Percentiles rank a stretch among this genome's conserved stretches.
Evolutionary conservation across 106 monocot genomes (phyloP).

Genomic region (Vanilla planifolia): DNA sequence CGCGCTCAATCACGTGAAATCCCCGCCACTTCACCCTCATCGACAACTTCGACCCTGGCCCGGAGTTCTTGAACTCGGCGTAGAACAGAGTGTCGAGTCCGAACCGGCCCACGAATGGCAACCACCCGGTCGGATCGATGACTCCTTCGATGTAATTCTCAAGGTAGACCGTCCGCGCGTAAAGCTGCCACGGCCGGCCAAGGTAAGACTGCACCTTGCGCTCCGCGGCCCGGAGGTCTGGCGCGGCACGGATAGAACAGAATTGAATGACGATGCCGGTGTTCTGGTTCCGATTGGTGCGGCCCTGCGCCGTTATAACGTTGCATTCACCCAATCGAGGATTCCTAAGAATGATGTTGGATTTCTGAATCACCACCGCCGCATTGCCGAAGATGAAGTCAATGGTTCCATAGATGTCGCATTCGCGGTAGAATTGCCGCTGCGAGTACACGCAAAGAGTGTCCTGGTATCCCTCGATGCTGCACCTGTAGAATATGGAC

Average conservation of each 20-base stretch:
- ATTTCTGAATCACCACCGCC: slow-evolving; percentile 58
- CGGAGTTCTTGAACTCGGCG: slow-evolving; percentile 60
- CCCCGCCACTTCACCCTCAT: slow-evolving; percentile 63
- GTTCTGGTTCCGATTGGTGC: slow-evolving; percentile 59
- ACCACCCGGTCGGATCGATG: slow-evolving; percentile 56
- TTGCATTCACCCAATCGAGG: slow-evolving; percentile 50
- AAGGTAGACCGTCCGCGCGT: slow-evolving; percentile 50
- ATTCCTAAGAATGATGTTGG: slow-evolving; percentile 37
- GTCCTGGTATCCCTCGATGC: slow-evolving; percentile 77
- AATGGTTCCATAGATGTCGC: slow-evolving; percentile 69
- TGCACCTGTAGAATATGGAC: slow-evolving; percentile 60
- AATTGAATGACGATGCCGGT: slow-evolving; percentile 79
- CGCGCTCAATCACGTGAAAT: slow-evolving; percentile 30
- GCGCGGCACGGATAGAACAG: slow-evolving; percentile 20
- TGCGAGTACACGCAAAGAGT: slow-evolving; percentile 64
- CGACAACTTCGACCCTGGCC: slow-evolving; percentile 40
- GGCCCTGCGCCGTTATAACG: slow-evolving; percentile 72
- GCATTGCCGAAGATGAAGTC: slow-evolving; percentile 97
- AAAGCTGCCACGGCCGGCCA: slow-evolving; percentile 74
- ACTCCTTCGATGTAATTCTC: slow-evolving; percentile 40
- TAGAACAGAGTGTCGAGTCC: slow-evolving; percentile 54
- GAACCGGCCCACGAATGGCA: slow-evolving; percentile 31
- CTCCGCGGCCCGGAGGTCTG: slow-evolving; percentile 24
- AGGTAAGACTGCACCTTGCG: slow-evolving; percentile 42
- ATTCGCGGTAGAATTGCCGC: slow-evolving; percentile 82